Evolutionary conservation across 805 yeast species (phyloP).

Genomic region (Schwanniomyces occidentalis): DNA sequence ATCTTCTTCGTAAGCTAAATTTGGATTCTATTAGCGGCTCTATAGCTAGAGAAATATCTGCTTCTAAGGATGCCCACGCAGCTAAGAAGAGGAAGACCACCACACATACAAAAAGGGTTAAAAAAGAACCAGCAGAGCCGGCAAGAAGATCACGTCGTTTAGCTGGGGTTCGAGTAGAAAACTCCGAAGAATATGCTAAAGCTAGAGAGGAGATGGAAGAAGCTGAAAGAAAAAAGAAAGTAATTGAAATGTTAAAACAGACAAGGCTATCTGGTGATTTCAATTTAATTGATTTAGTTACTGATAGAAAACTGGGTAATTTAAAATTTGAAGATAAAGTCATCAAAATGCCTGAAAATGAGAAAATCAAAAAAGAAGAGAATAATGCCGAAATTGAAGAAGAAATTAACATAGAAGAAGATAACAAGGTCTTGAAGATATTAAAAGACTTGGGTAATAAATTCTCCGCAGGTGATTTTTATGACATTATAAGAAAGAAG

Average conservation of each 20-base stretch:
- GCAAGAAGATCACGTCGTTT: conserved; percentile 76
- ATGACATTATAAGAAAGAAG: conserved; percentile 45
- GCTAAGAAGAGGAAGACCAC: conserved; percentile 27
- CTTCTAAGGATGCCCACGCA: conserved; percentile 9
- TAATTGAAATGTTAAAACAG: conserved; percentile 50
- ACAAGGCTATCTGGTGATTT: conserved; percentile 68
- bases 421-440: conserved; percentile 31
- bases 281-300: conserved; percentile 57
- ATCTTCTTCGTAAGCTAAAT: conserved; percentile 68
- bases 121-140: conserved; percentile 42
- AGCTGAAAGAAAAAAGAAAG: conserved; percentile 31
- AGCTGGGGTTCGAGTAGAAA: conserved; percentile 68
- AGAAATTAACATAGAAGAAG: conserved; percentile 13
- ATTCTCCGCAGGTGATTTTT: conserved; percentile 72
- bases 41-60: conserved; percentile 48
- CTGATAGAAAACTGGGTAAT: conserved; percentile 39
- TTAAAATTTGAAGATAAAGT: conserved; percentile 32
- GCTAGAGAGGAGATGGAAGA: conserved; percentile 38
- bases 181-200: conserved; percentile 40
- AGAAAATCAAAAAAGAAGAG: conserved; percentile 9
- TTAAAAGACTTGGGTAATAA: conserved; percentile 45
- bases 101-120: conserved; percentile 20
- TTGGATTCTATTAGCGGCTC: conserved; percentile 58
- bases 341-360: conserved; percentile 10
- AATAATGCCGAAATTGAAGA: conserved; percentile 10